These are phyloP conservation scores for Kodamaea jinghongensis DNA, from an alignment of 805 yeast species.

Conservation along the genomic window DNA sequence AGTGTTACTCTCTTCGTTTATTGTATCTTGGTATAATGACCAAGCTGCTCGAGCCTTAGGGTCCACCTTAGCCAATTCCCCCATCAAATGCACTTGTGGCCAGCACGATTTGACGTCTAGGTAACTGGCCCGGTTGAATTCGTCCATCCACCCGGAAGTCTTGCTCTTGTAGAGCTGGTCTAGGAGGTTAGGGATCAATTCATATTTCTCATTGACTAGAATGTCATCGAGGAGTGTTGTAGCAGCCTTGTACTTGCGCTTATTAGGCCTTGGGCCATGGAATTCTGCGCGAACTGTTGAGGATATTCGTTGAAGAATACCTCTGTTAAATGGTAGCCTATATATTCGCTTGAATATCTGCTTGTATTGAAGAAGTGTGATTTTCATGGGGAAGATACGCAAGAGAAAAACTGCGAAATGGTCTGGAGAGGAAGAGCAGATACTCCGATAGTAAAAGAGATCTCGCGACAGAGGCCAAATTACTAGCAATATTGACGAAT, in stretches of 20 bases:
- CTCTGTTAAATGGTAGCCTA: conserved; percentile 30
- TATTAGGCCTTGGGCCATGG: conserved; percentile 8
- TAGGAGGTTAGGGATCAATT: conserved; percentile 21
- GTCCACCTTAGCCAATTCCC: conserved; percentile 19
- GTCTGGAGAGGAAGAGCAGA: no score
- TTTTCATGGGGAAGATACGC: neutral
- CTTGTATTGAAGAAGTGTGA: conserved; percentile 16
- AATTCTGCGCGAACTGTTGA: conserved; percentile 10
- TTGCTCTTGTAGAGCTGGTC: conserved; percentile 26
- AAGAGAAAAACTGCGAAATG: no score
- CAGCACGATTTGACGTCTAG: conserved; percentile 22
- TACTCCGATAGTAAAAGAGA: no score
- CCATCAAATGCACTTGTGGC: conserved; percentile 36
- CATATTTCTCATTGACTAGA: conserved; percentile 27
- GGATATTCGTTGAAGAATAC: conserved; percentile 4
- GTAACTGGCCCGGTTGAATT: conserved; percentile 21
- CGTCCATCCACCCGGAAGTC: conserved; percentile 19
- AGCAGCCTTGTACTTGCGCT: conserved; percentile 10
- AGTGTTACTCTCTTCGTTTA: conserved; percentile 13
- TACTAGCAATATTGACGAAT: no score
- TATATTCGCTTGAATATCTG: conserved; percentile 22
- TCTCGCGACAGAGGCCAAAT: no score
- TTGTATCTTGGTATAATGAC: conserved; percentile 15
- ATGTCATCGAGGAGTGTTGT: conserved; percentile 23
- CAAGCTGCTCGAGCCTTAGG: conserved; percentile 6